phyloP scores from a whole-genome alignment of 192 early-diverging fungal species.

The Backusella parvicylindrica region DNA sequence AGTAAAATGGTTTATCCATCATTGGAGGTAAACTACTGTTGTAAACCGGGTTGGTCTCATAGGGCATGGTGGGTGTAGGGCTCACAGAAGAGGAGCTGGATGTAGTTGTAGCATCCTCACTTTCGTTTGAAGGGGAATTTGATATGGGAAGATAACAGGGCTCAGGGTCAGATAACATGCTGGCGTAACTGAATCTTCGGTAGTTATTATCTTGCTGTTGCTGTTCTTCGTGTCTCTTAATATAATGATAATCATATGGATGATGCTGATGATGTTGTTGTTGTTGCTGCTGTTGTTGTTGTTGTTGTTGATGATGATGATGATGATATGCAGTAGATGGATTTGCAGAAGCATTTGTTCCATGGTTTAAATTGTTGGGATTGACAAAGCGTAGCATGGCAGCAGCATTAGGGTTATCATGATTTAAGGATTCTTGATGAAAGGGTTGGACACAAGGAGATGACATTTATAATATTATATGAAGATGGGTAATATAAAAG shows the following conservation, averaged over 20 bases:
- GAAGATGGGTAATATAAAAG: not conserved
- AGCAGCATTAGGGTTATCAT: not conserved
- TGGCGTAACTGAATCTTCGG: conserved; percentile 7
- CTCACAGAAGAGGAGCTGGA: not conserved
- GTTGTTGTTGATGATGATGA: not conserved
- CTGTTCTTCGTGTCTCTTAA: not conserved
- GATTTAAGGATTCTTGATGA: not conserved
- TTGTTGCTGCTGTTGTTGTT: not conserved
- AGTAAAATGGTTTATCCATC: not conserved
- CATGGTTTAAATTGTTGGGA: not conserved
- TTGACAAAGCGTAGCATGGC: conserved; percentile 4
- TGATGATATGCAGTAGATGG: not conserved
- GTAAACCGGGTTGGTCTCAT: not conserved
- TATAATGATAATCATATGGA: not conserved
- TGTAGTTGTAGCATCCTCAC: not conserved
- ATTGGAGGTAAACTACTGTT: not conserved
- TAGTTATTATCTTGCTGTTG: not conserved
- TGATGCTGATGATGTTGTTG: not conserved
- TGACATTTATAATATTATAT: not conserved
- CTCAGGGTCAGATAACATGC: conserved; percentile 10
- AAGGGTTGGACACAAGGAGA: conserved; percentile 7
- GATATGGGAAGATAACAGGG: not conserved
- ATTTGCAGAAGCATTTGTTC: not conserved
- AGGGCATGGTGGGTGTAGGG: not conserved
- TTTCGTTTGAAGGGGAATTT: conserved; percentile 1